Base-by-base conservation (phyloP, 768 basidiomycete genomes). In the Podaxis mareebaensis region DNA sequence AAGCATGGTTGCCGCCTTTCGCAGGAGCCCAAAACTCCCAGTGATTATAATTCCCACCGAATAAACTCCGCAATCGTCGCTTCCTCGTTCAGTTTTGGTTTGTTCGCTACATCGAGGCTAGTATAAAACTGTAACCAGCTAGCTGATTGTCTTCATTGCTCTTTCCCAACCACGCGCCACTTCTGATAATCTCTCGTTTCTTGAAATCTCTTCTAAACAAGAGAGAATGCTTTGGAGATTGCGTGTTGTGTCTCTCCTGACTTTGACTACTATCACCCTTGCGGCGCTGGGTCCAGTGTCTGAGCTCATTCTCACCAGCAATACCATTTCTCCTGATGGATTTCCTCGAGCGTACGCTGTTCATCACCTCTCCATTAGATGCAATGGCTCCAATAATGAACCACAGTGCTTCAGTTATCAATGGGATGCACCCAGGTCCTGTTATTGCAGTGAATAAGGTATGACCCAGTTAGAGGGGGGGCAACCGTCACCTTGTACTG, bases 281-380 rank as follows among this genome's bases (percentile, higher is more conserved):
- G 49, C 67, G 8, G 65, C 67, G 13, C 63, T 64, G 28, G 63
- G 65, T 24, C 65, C 68, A 11, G 49, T 48, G 0, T 60, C 65
- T 30, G 49, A 53, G 4, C 58, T 72, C 46, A 64, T 53, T n/a
- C 60, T 72, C 26, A 63, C 64, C 17, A 72, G 70, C 42, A 64
- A 64, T 15, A 54, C 66, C 26, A 64, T 72, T 51, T 60, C 71
- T 1, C 71, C 69, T 38, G 71, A 70, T 59, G 64, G 64, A 44
- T 65, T 65, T 48, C 39, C 44, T 42, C 60, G 64, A 10, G 13
- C 15, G 42, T 44, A 17, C 4, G n/a, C n/a, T n/a, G 15, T 44
- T 44, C 42, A n/a, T 44, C n/a, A 15, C 12, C 13, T 44, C n/a
- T 44, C 42, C 39, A 44, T n/a, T 17, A 15, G 5, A n/a, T 17